Evolutionary conservation across 176 grass and related monocot species (phyloP), one percentile per base, ranked within the genome.

Genomic region (Paspalum vaginatum): DNA sequence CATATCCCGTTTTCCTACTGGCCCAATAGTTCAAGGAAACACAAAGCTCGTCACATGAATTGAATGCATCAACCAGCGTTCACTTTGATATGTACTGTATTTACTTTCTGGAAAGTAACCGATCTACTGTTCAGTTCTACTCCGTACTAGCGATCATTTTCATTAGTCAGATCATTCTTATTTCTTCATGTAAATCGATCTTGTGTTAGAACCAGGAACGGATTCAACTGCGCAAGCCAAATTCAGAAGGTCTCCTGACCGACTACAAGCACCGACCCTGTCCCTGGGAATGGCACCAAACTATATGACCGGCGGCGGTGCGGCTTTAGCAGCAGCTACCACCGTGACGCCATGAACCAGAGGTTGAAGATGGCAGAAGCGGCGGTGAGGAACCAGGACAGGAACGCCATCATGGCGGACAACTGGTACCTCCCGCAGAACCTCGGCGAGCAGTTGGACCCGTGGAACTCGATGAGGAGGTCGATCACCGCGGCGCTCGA

Each of bases 321-420:
- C 70, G 53, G 20, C 42, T 47, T 65, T 15, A 4, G 16, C 14
- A 20, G 25, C n/a, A 18, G 4, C 4, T 43, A 56, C 85, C 82
- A 88, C 10, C 41, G 44, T 17, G 93, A 92, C 5, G 91, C 89
- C 44, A 97, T 55, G 72, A 76, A 89, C 95, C 95, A 89, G 54
- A 98, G 78, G 83, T 98, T 98, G 84, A 98, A 87, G 66, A 92
- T 75, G 61, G 92, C 86, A 0, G 95, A 91, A 24, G 86, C 85
- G 9, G 95, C 92, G 39, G 88, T 94, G 15, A 98, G 89, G 74
- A 87, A 77, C 92, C 95, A 98, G 17, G 95, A 85, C 46, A 94
- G 27, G 86, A 98, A 98, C 24, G 95, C 95, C 95, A 98, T 98
- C 51, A 71, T 82, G 0, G 90, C 70, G 0, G 95, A 98, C 16